Percentiles rank a stretch among this genome's conserved stretches.
phyloP scores from a whole-genome alignment of 176 grass and related monocot species.

The Zea mays region DNA sequence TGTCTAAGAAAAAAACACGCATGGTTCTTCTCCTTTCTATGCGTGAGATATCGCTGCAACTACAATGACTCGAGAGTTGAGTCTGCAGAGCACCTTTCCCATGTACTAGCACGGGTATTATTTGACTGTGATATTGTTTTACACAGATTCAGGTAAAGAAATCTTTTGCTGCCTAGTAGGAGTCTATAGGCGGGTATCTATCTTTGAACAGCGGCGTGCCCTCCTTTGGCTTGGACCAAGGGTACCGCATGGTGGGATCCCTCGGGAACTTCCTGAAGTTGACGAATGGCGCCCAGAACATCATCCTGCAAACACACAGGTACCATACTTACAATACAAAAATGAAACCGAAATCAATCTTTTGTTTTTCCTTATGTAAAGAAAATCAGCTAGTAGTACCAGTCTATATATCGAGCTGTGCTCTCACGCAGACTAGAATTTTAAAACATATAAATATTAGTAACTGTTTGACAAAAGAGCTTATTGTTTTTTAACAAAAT shows the following conservation, averaged over 20 bases:
- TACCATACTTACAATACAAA: too few relatives aligned
- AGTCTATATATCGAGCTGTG: too few relatives aligned
- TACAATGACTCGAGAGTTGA: neutral
- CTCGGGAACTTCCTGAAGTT: constrained; percentile 95
- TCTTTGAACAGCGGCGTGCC: constrained; percentile 70
- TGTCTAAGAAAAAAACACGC: neutral
- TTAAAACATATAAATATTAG: too few relatives aligned
- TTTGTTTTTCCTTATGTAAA: neutral
- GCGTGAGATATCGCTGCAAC: constrained; percentile 8
- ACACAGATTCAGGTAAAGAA: constrained; percentile 33
- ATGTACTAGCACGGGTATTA: neutral
- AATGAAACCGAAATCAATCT: neutral
- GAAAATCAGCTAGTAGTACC: neutral
- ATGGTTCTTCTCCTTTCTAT: constrained; percentile 16
- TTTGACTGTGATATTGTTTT: constrained; percentile 15
- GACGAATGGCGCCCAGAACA: constrained; percentile 89
- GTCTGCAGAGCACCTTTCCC: neutral
- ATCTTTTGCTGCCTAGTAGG: neutral
- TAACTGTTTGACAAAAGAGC: too few relatives aligned
- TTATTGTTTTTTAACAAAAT: too few relatives aligned
- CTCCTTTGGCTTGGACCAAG: constrained; percentile 90
- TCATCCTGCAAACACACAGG: constrained; percentile 41
- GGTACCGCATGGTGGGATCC: constrained; percentile 90
- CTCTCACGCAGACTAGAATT: too few relatives aligned
- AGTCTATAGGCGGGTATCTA: constrained; percentile 47